These are phyloP conservation scores for Xanthoceras sorbifolium DNA, from an alignment of 345 rosid genomes.

Conservation along the genomic window DNA sequence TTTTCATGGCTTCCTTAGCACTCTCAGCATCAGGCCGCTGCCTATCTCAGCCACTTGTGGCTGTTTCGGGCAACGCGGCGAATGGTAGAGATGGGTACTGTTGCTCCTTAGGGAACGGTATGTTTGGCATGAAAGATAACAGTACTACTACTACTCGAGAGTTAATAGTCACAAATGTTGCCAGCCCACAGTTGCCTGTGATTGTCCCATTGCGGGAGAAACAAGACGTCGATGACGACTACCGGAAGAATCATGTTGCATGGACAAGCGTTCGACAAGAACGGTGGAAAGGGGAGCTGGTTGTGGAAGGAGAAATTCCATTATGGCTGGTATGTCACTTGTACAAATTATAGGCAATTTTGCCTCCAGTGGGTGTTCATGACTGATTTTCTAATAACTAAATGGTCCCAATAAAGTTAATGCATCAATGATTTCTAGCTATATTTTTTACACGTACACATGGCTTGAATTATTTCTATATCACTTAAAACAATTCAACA, in stretches of 20 bases:
- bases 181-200: slow-evolving; percentile 29
- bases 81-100: slow-evolving; percentile 2
- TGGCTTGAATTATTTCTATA: too few species aligned
- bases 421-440: too few species aligned
- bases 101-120: slow-evolving; percentile 1
- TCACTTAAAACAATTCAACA: too few species aligned
- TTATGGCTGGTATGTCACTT: slow-evolving; percentile 75
- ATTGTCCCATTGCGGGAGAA: slow-evolving; percentile 36
- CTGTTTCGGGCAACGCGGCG: slow-evolving; percentile 25
- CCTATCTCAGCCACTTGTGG: slow-evolving; percentile 24
- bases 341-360: background rate
- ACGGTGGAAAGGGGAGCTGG: slow-evolving; percentile 84
- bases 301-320: slow-evolving; percentile 77
- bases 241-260: slow-evolving; percentile 52
- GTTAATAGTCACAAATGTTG: slow-evolving; percentile 31
- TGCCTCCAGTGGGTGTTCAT: too few species aligned
- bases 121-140: slow-evolving; percentile 22
- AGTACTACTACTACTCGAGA: slow-evolving; percentile 6
- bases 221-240: slow-evolving; percentile 11
- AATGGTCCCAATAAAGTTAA: too few species aligned
- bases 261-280: slow-evolving; percentile 84
- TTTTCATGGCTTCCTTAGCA: slow-evolving; percentile 48
- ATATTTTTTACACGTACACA: too few species aligned
- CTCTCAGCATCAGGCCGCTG: slow-evolving; percentile 25
- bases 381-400: too few species aligned